Conservation (phyloP, 2,329 filamentous ascomycete species). For the Penicillium sp. region DNA sequence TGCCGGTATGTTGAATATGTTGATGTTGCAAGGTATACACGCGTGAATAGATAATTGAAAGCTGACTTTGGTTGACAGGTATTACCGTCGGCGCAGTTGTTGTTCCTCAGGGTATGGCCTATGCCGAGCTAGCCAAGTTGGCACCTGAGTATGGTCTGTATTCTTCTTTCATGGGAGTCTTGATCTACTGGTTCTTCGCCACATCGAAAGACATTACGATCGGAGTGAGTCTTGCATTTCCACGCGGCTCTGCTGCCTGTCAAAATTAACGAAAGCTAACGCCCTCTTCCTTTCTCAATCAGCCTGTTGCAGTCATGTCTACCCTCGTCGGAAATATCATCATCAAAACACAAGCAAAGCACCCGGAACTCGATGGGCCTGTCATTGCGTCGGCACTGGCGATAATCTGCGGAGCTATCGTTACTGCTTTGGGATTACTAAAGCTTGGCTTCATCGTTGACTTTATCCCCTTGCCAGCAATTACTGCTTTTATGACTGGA, state of each 20-base stretch:
- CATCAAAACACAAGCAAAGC: conserved; percentile 58
- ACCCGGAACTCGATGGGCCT: conserved; percentile 61
- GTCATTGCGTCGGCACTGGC: conserved; percentile 78
- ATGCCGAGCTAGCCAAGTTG: conserved; percentile 82
- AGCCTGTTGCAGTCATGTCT: conserved; percentile 92
- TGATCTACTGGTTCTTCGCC: conserved; percentile 97
- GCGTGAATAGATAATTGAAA: too few relatives aligned
- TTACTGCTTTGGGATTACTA: conserved; percentile 7
- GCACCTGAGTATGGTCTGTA: conserved; percentile 83
- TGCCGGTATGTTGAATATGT: conserved; percentile 60
- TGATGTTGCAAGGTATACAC: not conserved
- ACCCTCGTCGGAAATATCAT: conserved; percentile 83
- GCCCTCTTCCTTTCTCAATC: too few relatives aligned
- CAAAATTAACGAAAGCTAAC: not conserved
- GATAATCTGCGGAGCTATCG: conserved; percentile 65
- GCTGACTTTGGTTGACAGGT: conserved; percentile 46
- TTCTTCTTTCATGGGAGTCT: conserved; percentile 92
- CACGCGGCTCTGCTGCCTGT: too few relatives aligned
- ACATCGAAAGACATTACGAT: conserved; percentile 99
- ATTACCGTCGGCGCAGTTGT: conserved; percentile 78
- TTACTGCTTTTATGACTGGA: conserved; percentile 92
- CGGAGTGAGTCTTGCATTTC: conserved; percentile 65
- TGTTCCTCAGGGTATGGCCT: conserved; percentile 97
- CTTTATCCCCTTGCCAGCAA: conserved; percentile 81
- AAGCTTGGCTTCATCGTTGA: conserved; percentile 72